A percentile compares a stretch with the other conserved stretches of the same genome.
Conservation (phyloP, 805 yeast species). For the Cyberlindnera amylophila region DNA sequence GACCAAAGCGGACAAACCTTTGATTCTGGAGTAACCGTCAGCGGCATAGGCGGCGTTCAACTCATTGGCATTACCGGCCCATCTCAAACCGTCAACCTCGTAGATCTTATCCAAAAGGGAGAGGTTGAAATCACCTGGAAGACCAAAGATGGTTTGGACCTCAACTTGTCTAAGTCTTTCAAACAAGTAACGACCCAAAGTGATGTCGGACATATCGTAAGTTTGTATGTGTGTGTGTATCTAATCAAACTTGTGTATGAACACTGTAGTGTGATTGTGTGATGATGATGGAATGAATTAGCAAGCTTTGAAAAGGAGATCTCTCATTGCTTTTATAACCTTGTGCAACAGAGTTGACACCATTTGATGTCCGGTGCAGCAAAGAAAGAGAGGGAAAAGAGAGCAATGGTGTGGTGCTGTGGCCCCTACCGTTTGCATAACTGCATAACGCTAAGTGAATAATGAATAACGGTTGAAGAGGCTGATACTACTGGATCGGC, state of each 20-base stretch:
- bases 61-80: conserved; percentile 92
- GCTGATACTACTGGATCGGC: no score
- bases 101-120: conserved; percentile 67
- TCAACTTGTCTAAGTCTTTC: conserved; percentile 73
- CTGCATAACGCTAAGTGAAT: conserved; percentile 16
- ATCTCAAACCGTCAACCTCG: conserved; percentile 70
- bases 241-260: neutral
- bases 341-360: conserved; percentile 16
- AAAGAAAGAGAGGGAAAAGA: no score
- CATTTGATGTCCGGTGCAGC: conserved; percentile 16
- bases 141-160: conserved; percentile 70
- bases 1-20: conserved; percentile 67
- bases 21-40: conserved; percentile 83
- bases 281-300: no score
- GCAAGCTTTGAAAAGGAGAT: neutral
- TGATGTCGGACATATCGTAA: conserved; percentile 35
- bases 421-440: conserved; percentile 19
- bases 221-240: conserved; percentile 8
- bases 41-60: conserved; percentile 86
- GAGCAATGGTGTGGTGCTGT: conserved; percentile 2
- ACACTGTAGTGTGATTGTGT: neutral
- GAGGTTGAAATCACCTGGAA: conserved; percentile 81
- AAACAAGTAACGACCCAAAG: conserved; percentile 74
- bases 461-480: no score
- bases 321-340: neutral